A percentile compares a stretch with the other conserved stretches of the same genome.
Evolutionary conservation across 768 basidiomycete species (phyloP).

Genomic region (Boletus subcaerulescens): DNA sequence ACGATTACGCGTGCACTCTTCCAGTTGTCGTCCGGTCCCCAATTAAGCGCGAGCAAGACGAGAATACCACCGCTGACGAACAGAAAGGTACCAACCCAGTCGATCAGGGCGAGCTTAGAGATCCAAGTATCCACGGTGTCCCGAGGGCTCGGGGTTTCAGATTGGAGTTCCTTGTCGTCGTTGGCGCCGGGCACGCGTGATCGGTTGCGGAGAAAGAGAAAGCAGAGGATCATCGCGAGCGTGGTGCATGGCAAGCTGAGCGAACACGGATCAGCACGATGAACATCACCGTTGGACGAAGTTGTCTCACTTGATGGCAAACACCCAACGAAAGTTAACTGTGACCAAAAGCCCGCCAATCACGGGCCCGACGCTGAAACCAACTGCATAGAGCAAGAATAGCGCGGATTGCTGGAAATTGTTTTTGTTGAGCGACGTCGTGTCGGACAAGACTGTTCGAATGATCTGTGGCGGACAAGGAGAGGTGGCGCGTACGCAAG

Average conservation of each 20-base stretch:
- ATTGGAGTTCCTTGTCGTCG: slow-evolving; percentile 10
- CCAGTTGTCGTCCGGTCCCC: slow-evolving; percentile 47
- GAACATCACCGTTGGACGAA: not conserved
- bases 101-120: slow-evolving; percentile 36
- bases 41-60: slow-evolving; percentile 48
- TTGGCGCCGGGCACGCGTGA: slow-evolving; percentile 18
- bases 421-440: slow-evolving; percentile 39
- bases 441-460: slow-evolving; percentile 45
- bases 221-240: slow-evolving; percentile 38
- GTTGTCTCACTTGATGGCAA: slow-evolving; percentile 48
- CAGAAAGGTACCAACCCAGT: slow-evolving; percentile 46
- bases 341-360: slow-evolving; percentile 40
- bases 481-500: not conserved
- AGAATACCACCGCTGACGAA: slow-evolving; percentile 45
- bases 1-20: slow-evolving; percentile 43
- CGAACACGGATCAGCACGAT: not conserved
- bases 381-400: slow-evolving; percentile 43
- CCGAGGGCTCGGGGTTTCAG: not conserved
- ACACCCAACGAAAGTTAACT: slow-evolving; percentile 50
- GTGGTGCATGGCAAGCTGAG: slow-evolving; percentile 40
- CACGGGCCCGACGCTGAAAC: slow-evolving; percentile 43
- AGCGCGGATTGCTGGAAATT: slow-evolving; percentile 41
- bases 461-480: slow-evolving; percentile 28
- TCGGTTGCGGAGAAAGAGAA: slow-evolving; percentile 39
- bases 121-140: slow-evolving; percentile 15